Percentiles rank a stretch among this genome's conserved stretches.
Evolutionary conservation across 2,329 filamentous ascomycete genomes (phyloP).

Genomic region (Aureobasidium sp.): DNA sequence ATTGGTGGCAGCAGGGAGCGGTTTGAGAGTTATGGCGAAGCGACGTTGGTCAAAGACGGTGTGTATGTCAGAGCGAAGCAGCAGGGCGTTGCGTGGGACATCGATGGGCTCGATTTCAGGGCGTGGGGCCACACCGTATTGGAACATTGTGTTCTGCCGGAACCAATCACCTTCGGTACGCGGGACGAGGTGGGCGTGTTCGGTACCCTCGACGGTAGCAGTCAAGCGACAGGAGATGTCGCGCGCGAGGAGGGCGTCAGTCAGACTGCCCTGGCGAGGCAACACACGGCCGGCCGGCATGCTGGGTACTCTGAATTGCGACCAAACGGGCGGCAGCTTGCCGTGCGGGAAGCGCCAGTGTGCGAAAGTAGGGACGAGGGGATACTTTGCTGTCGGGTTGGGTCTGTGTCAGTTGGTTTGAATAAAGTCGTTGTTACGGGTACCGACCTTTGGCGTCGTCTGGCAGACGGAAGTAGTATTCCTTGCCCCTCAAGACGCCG

Average conservation of each 20-base stretch:
- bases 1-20: not conserved
- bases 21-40: not conserved
- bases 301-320: too few relatives aligned
- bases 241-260: not conserved
- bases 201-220: not conserved
- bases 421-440: too few relatives aligned
- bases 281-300: too few relatives aligned
- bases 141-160: not conserved
- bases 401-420: too few relatives aligned
- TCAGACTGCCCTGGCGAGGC: not conserved
- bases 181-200: not conserved
- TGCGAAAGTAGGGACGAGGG: too few relatives aligned
- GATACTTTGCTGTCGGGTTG: too few relatives aligned
- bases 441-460: too few relatives aligned
- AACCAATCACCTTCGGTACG: not conserved
- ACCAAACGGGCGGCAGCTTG: too few relatives aligned
- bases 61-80: constrained; percentile 4
- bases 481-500: too few relatives aligned
- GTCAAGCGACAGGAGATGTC: constrained; percentile 2
- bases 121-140: too few relatives aligned
- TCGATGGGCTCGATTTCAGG: not conserved
- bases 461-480: too few relatives aligned
- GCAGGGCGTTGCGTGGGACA: not conserved
- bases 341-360: too few relatives aligned
- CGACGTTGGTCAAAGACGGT: not conserved